phyloP scores from a whole-genome alignment of 2,329 filamentous ascomycete genomes.

The Trichoderma atroviride region DNA sequence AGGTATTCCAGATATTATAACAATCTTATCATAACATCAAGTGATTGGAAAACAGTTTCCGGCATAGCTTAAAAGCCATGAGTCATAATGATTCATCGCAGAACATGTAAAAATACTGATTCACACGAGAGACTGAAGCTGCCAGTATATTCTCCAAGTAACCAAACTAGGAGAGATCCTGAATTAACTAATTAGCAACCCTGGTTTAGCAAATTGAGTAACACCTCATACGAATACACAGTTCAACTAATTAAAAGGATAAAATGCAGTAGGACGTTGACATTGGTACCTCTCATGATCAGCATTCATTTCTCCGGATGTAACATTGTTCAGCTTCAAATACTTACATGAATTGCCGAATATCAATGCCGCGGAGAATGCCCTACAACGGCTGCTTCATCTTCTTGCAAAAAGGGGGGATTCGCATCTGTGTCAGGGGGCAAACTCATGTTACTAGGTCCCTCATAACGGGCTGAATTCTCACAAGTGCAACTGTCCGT shows the following conservation, averaged over 20 bases:
- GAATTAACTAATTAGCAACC: neutral
- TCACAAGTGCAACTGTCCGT: no score
- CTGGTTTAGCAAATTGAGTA: neutral
- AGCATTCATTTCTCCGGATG: neutral
- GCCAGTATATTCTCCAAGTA: neutral
- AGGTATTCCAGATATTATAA: neutral
- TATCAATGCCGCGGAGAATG: neutral
- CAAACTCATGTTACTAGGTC: neutral
- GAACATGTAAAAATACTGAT: neutral
- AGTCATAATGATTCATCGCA: neutral
- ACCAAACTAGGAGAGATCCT: neutral
- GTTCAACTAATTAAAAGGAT: neutral
- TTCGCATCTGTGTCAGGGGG: neutral
- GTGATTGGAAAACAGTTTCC: neutral
- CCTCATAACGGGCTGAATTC: no score
- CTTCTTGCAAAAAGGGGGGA: neutral
- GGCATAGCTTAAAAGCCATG: neutral
- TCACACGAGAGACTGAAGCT: neutral
- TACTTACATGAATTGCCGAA: neutral
- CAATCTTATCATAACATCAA: neutral
- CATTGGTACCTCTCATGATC: neutral
- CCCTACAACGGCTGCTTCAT: neutral
- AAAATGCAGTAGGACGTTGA: neutral
- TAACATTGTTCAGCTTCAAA: neutral
- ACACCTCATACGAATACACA: neutral